A percentile compares a stretch with the other conserved stretches of the same genome.
Conservation (phyloP, 202 grass and related monocot genomes). For the Panicum hallii region DNA sequence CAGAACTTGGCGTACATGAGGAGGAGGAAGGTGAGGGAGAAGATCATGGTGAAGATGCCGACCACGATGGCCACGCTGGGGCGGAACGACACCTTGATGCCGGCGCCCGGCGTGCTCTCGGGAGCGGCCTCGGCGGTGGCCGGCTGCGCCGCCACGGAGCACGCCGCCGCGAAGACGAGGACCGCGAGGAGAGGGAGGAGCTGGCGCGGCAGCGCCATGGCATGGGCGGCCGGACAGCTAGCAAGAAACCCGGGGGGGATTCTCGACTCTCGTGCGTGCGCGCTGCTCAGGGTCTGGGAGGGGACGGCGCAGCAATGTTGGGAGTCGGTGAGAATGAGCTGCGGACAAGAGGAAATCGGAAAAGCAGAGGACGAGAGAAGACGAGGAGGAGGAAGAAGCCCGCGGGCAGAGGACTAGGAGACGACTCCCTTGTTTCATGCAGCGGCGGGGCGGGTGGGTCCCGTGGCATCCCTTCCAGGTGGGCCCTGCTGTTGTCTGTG, state of each 20-base stretch:
- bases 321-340: background rate
- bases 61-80: conserved; percentile 86
- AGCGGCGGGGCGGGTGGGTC: background rate
- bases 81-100: conserved; percentile 66
- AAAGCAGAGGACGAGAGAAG: background rate
- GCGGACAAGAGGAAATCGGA: background rate
- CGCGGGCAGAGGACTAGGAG: background rate
- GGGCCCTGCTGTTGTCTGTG: background rate
- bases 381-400: background rate
- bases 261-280: background rate
- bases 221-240: background rate
- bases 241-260: background rate
- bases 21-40: conserved; percentile 81
- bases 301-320: background rate
- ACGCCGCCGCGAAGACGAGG: background rate
- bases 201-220: background rate
- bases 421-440: background rate
- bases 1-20: conserved; percentile 93
- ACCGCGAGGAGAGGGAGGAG: background rate
- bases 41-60: conserved; percentile 87
- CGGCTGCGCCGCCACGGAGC: background rate
- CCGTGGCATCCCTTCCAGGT: background rate
- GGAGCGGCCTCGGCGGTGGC: conserved; percentile 9
- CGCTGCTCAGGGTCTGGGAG: background rate
- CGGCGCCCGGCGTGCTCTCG: background rate